Evolutionary conservation across 2,329 filamentous ascomycete genomes (phyloP), one percentile per base, ranked within the genome.

Genomic region (Colletotrichum chrysophilum): DNA sequence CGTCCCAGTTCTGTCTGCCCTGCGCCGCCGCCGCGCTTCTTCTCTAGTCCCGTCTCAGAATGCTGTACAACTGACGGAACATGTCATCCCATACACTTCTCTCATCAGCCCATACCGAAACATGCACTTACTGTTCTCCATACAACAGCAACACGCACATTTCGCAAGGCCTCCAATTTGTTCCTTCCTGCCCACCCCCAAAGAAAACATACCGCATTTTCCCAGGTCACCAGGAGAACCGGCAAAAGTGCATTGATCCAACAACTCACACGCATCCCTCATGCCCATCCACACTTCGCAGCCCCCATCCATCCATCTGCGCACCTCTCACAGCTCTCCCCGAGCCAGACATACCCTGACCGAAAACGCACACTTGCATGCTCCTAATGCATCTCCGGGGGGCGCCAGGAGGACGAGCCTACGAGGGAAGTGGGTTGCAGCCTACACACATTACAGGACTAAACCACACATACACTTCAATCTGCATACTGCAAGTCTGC

Each of bases 361-460:
- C 43, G 70, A 75, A 75, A 75, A 62, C 64, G 36, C 73, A 75
- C 43, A 60, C 70, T 55, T 73, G 73, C 70, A 73, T 73, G 28
- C 60, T 34, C 10, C 58, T 36, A 61, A 32, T 21, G 58, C 43
- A 58, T 58, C 55, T 58, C 32, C 61, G 32, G 58, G 58, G 28
- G 28, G 12, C 30, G 18, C 38, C 38, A 43, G 38, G 38, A 43
- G 18, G 38, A 43, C 38, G 38, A 43, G 38, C 38, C 38, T 43
- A 43, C 38, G 18, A 61, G 32, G 2, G 28, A 61, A 61, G 28
- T 61, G 28, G 32, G 28, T 14, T 21, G 32, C 30, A n/a, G 16
- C 16, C 58, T 32, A 32, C 13, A n/a, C 26, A n/a, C 18, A 16
- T 13, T 14, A 30, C 10, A 34, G 12, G 26, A 34, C 58, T n/a